Evolutionary conservation across 768 basidiomycete genomes (phyloP), one percentile per base, ranked within the genome.

Genomic region (Kwoniella europaea): DNA sequence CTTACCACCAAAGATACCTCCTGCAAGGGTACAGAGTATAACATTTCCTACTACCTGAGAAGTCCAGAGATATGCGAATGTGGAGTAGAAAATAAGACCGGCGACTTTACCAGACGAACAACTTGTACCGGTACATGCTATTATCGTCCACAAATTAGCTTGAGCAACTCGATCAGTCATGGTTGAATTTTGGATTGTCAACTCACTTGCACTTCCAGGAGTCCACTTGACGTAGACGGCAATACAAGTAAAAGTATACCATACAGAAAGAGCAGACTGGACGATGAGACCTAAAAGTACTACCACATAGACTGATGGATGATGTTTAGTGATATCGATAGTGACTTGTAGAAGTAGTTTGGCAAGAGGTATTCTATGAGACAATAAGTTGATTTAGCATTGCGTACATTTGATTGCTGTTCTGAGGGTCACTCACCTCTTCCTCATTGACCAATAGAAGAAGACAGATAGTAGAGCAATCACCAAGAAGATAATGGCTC

Each of bases 51-150:
- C 88, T 54, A 92, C 91, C 83, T 92, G 91, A 0, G 90, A 91
- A 18, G 89, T 90, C 93, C 92, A 94, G 59, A 92, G 85, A 85
- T 89, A 94, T n/a, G 90, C 90, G 82, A 93, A 93, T 0, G 90
- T 89, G 71, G 88, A 88, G 76, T 88, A 94, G 82, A 93, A 89
- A 65, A 92, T 87, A 13, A 93, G 85, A 2, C 93, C 92, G 0
- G 91, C 88, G 55, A 93, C 92, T 79, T 89, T 93, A 15, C 87
- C 87, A 12, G 88, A 88, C 1, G 91, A 92, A 79, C 91, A 93
- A 2, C 85, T 85, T 0, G 86, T 85, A 10, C 84, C 85, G 7
- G 85, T 71, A 71, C 80, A 82, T 9, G 80, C 77, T 76, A 22
- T 20, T 57, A 15, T 3, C 35, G 29, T 6, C 16, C 7, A 43